Evolutionary conservation across 202 grass and related monocot species (phyloP).

Genomic region (Panicum virgatum): DNA sequence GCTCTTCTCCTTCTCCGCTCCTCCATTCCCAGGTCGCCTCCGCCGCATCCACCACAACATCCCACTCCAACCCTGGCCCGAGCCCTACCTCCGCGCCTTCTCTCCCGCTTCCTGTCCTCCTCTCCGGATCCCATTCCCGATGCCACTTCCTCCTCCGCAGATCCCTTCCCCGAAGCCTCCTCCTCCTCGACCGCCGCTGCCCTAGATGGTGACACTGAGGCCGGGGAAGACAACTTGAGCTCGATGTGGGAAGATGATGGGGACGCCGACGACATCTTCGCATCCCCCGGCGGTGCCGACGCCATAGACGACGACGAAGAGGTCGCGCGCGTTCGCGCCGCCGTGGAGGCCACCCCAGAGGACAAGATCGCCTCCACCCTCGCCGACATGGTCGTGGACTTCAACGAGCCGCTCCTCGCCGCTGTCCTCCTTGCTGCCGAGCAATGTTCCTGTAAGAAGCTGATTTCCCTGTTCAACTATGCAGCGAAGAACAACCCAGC

Average conservation of each 20-base stretch:
- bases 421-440: conserved; percentile 46
- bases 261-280: conserved; percentile 40
- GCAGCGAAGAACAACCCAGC: conserved; percentile 50
- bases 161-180: conserved; percentile 21
- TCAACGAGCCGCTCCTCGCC: conserved; percentile 51
- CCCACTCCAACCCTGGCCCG: conserved; percentile 19
- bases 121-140: conserved; percentile 47
- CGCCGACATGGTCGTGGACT: conserved; percentile 54
- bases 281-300: conserved; percentile 7
- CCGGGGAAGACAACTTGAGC: conserved; percentile 35
- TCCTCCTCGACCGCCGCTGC: background rate
- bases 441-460: conserved; percentile 50
- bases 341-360: conserved; percentile 39
- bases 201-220: conserved; percentile 10
- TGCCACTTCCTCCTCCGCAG: background rate
- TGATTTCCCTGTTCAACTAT: conserved; percentile 47
- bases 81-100: conserved; percentile 23
- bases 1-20: conserved; percentile 66
- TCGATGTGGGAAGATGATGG: conserved; percentile 44
- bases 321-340: conserved; percentile 32
- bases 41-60: conserved; percentile 20
- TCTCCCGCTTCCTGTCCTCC: conserved; percentile 69
- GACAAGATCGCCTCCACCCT: conserved; percentile 49
- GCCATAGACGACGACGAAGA: conserved; percentile 30
- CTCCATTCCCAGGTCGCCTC: conserved; percentile 23